Base-by-base conservation (phyloP, 805 yeast genomes). In the Ogataea populi-albae region DNA sequence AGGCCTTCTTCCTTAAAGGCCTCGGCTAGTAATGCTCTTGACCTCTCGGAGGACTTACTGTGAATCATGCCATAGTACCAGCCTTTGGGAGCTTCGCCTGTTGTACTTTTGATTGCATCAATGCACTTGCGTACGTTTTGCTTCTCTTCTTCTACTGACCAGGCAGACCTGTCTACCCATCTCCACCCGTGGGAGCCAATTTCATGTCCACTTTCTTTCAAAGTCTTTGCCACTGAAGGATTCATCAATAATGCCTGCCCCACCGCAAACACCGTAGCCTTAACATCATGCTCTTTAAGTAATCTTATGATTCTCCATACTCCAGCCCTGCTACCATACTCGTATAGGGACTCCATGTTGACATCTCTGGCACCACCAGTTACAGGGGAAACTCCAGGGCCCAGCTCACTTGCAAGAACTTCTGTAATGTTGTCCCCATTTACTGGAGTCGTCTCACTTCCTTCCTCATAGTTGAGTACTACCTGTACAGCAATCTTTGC, bases 141-240 rank as follows among this genome's bases (percentile, higher is more conserved):
- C 37, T 55, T 52, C 41, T 64, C 65, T 34, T 57, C 61, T 31
- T 57, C 67, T 24, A 55, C 55, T 3, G 53, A 36, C 32, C 47
- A 41, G 14, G 46, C 38, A 27, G 57, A 55, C 45, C 58, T 54
- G 38, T 58, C 61, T 26, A 61, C 50, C 69, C 69, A 64, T 25
- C 69, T 46, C 41, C 57, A 54, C 8, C 65, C 65, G 37, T 64
- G 69, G 17, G 64, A 59, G 6, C 62, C 66, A 23, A 64, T 54
- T 38, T 64, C 68, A 41, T 61, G 65, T 3, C 68, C 69, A 14
- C 47, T 61, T n/a, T 55, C 46, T 18, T 49, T 61, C 33, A 58
- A 50, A 0, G 64, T 65, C 19, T 46, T 45, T 16, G 61, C 66
- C 15, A 62, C 65, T 6, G 39, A 55, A 2, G 65, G 65, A 30